Evolutionary conservation across 805 yeast species (phyloP), one percentile per base, ranked within the genome.

Genomic region (Nadsonia fulvescens): DNA sequence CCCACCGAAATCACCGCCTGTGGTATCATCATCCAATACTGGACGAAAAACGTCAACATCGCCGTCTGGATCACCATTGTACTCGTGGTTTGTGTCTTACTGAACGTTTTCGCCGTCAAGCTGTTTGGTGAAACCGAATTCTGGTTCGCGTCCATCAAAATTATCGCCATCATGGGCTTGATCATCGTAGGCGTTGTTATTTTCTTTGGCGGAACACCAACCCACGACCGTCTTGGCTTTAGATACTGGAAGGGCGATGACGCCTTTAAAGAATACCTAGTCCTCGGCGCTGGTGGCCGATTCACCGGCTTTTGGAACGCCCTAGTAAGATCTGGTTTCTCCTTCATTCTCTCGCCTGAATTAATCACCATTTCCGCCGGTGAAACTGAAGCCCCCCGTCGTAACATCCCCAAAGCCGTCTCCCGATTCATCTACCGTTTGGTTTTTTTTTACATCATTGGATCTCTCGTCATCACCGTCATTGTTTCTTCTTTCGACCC

Each of bases 301-400:
- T 70, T 74, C 45, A 49, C 67, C 16, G 78, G 73, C 9, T 49
- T 75, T 13, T 31, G 75, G 23, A 63, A 71, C 5, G 79, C 82
- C 1, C 49, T 70, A 5, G 50, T 71, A 26, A 66, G 74, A 15
- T 70, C 81, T 1, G 60, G 81, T 0, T 78, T 74, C 49, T 76
- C 89, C 0, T 78, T 72, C 40, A 69, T 75, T 32, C 86, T 91
- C 1, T 72, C 81, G 1, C 56, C 70, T 29, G 93, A 78, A 37
- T 70, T 76, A 47, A 81, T 79, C n/a, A 67, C 78, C 33, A 69
- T 78, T 31, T 83, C 89, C 2, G 81, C 86, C 2, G 77, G 83
- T 48, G 93, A 78, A 46, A 75, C 86, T 10, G 61, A 70, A 32
- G 70, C 75, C 31, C 92, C 93, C 5, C 56, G 89, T 35, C 65